Base-by-base conservation (phyloP, 768 basidiomycete genomes). In the Leccinellum albellum region DNA sequence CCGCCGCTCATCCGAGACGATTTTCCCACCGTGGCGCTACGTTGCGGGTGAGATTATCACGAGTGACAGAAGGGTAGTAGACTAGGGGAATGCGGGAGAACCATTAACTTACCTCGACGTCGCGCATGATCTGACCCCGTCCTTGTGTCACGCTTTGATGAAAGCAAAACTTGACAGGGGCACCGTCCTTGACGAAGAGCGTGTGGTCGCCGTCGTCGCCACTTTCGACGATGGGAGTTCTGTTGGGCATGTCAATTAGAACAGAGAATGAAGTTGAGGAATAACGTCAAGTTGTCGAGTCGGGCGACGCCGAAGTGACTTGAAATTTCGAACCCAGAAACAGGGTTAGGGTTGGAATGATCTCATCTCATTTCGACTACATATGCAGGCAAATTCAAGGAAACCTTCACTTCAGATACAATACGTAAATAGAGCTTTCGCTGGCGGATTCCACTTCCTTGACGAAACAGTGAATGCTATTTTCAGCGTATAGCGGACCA, bases 241-340 rank as follows among this genome's bases (percentile, higher is more conserved):
- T 46, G 49, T 51, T 50, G n/a, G 40, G 40, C 40, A 40, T 40
- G 40, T 40, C 40, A 10, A 10, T 40, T n/a, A 32, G 29, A 31
- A 37, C 35, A 8, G 17, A 40, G 40, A 40, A 3, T 42, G 40
- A 31, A 42, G 35, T 35, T 17, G 17, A 35, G 17, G 35, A 35
- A 20, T 42, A 42, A 42, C 17, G 17, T n/a, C 9, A 8, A 6
- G 44, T 37, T 48, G 20, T 21, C 26, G 31, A 44, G 37, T 40
- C 42, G 42, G 12, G 21, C 44, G 23, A 4, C 23, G 14, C 44
- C 20, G 21, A 44, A 23, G 42, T n/a, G 20, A 12, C 20, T 23
- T 45, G 35, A 58, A 71, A 57, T 56, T 70, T 67, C 31, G 48
- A 68, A 68, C 68, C 68, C 70, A 60, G 70, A 60, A 56, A 33